Evolutionary conservation across 805 yeast species (phyloP), one percentile per base, ranked within the genome.

Genomic region (Torulaspora delbrueckii): DNA sequence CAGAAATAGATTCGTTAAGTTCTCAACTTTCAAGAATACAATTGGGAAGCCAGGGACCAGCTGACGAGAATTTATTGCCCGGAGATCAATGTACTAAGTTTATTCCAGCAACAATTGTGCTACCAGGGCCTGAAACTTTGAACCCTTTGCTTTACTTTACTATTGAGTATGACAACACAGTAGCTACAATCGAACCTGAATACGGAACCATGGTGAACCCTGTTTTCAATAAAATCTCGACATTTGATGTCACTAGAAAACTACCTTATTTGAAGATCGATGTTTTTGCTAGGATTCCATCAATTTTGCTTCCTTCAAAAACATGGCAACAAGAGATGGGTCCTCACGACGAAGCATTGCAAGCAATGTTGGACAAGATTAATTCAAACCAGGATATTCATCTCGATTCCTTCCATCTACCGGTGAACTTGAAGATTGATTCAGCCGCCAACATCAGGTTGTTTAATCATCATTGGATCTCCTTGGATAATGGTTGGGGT

Each of bases 151-250:
- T 93, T 31, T 87, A 86, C 65, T 76, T 90, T 58, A 88, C 96
- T 1, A 74, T 93, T 37, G 99, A 93, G 67, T 91, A 89, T 62
- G 99, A 93, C 68, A 93, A 93, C 67, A 88, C 91, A 41, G 93
- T 90, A 54, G 84, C 93, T 52, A 77, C 89, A 12, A 81, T 91
- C 41, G 95, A 89, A 55, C 93, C 98, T 2, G 79, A 82, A 24
- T 79, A 85, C 43, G 96, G 96, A 32, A 79, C 95, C 0, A 79
- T 88, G 49, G 77, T 78, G 35, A 72, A 75, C 46, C 91, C 96
- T 1, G 78, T 78, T 13, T 93, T 95, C 80, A 93, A 89, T 65
- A 86, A 86, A 56, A 88, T 88, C 8, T 85, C 95, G 12, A 81
- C 90, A 3, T 93, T 93, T 60, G 99, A 93, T 74, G 95, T 90